phyloP scores from a whole-genome alignment of 305 asterid genomes.

The Striga hermonthica region DNA sequence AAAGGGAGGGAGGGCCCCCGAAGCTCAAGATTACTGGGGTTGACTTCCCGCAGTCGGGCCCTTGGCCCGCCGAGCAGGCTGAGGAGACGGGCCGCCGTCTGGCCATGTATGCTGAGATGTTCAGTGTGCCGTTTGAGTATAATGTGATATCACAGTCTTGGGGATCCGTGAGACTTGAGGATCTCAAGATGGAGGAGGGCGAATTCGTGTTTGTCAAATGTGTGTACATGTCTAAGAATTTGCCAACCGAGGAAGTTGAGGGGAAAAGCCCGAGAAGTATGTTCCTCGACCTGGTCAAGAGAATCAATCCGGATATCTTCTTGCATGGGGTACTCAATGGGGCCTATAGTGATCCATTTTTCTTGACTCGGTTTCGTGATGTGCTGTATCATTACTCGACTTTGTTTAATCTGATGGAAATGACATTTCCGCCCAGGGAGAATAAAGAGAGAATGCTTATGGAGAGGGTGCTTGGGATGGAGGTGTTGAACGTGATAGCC shows the following conservation, averaged over 20 bases:
- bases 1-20: too few species aligned
- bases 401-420: conserved; percentile 65
- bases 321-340: conserved; percentile 70
- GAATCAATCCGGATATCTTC: conserved; percentile 58
- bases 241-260: conserved; percentile 59
- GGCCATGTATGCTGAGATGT: too few species aligned
- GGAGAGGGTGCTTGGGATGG: conserved; percentile 66
- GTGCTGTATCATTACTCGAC: conserved; percentile 79
- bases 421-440: conserved; percentile 66
- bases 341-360: conserved; percentile 67
- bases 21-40: too few species aligned
- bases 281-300: conserved; percentile 55
- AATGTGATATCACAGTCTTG: too few species aligned
- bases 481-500: conserved; percentile 72
- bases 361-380: conserved; percentile 68
- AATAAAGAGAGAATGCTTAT: conserved; percentile 52
- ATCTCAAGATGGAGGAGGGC: too few species aligned
- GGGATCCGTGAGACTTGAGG: too few species aligned
- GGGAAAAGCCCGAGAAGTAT: conserved; percentile 51
- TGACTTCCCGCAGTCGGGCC: too few species aligned
- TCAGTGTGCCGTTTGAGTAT: too few species aligned
- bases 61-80: too few species aligned
- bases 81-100: too few species aligned
- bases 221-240: conserved; percentile 53
- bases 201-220: conserved; percentile 62